Base-by-base conservation (phyloP, 163 green algal species). In the Chlamydomonas reinhardtii region DNA sequence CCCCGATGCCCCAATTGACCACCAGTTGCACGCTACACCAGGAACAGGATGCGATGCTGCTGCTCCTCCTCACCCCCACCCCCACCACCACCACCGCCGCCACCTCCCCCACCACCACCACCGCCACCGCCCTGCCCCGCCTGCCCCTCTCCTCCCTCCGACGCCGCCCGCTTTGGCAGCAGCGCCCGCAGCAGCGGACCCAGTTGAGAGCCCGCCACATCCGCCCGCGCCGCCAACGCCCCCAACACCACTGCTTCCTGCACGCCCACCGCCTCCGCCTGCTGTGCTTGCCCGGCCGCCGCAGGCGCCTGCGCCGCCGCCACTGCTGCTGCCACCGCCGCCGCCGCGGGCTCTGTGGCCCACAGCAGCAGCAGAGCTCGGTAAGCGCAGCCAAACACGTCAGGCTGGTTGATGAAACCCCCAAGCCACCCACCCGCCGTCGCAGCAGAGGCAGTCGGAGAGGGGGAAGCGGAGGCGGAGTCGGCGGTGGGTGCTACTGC, bases 351-450 rank as follows among this genome's bases (percentile, higher is more conserved):
- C 65, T 17, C 77, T 20, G 59, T 29, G 14, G 72, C 84, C 88
- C 90, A 92, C 43, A 94, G 31, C 16, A 76, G 85, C 32, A 96
- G 86, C 48, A 94, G 85, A 56, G 87, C 80, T 27, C 85, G 81
- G 72, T 93, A 96, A 12, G 93, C 61, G 14, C 74, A 88, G 39
- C 74, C 71, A 85, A 96, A 96, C 6, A 90, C 81, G 35, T 92
- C 83, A 0, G 85, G 85, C 61, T 96, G 90, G 65, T 93, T 91
- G 6, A 78, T 79, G 16, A 90, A 76, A 20, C 91, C 90, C 48
- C 92, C 92, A 37, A 90, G 65, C 90, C 79, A 93, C 5, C 77
- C 77, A 43, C 35, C 82, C 73, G 48, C 8, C 4, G 37, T 17
- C 29, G 11, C 71, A 29, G 48, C 34, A 59, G 6, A 37, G 17